phyloP scores from a whole-genome alignment of 345 rosid genomes.

The Psidium friedrichsthalianum region DNA sequence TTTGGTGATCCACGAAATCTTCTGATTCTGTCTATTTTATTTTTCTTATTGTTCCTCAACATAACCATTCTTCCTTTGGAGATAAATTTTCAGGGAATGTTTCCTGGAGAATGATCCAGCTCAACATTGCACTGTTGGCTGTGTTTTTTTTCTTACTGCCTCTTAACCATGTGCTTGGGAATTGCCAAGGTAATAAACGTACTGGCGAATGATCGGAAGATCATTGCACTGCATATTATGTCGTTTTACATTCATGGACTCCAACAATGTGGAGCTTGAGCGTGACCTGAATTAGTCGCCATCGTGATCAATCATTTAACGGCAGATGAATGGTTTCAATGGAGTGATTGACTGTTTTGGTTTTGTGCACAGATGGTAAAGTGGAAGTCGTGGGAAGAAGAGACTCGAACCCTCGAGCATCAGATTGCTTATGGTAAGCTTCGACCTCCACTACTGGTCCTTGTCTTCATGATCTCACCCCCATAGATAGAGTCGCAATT shows the following conservation, averaged over 20 bases:
- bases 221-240: neutral
- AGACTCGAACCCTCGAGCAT: slow-evolving; percentile 12
- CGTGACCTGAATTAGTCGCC: neutral
- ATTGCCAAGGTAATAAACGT: slow-evolving; percentile 7
- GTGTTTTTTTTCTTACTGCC: slow-evolving; percentile 10
- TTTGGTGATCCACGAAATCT: no score
- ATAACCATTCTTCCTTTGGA: no score
- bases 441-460: neutral
- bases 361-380: slow-evolving; percentile 11
- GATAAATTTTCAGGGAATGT: slow-evolving; percentile 9
- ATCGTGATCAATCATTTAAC: neutral
- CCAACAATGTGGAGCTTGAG: neutral
- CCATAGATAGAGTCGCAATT: neutral
- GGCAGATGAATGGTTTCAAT: neutral
- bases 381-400: slow-evolving; percentile 25
- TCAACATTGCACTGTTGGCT: slow-evolving; percentile 13
- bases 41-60: no score
- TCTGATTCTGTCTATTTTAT: no score
- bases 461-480: neutral
- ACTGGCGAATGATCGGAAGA: neutral
- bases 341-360: neutral
- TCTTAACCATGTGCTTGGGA: slow-evolving; percentile 14
- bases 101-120: slow-evolving; percentile 16
- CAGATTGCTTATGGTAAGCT: slow-evolving; percentile 12
- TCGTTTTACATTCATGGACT: neutral